phyloP scores from a whole-genome alignment of 306 rosid species.

The Ormosia emarginata region DNA sequence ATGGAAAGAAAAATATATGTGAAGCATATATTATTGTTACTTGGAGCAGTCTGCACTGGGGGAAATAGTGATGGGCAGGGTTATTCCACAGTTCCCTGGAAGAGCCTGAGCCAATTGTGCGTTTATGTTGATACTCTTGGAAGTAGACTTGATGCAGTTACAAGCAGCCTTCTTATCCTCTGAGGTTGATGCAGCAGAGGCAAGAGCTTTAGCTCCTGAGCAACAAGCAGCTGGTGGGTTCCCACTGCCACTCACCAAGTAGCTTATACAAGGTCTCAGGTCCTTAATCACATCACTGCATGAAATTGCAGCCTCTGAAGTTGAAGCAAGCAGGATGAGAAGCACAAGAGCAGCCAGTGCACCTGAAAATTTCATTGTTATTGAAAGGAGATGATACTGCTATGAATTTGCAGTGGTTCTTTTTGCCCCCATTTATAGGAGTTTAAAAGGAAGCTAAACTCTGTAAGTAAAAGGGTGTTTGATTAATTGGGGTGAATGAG shows the following conservation, averaged over 20 bases:
- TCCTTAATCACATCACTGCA: slow-evolving; percentile 58
- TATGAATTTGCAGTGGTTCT: background rate
- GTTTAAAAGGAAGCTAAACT: slow-evolving; percentile 2
- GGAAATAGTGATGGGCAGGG: slow-evolving; percentile 39
- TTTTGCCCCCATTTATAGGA: slow-evolving; percentile 31
- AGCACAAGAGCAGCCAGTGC: background rate
- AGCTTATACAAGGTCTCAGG: slow-evolving; percentile 61
- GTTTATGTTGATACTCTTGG: slow-evolving; percentile 43
- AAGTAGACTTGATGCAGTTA: slow-evolving; percentile 56
- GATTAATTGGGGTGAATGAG: background rate
- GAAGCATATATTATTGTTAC: slow-evolving; percentile 20
- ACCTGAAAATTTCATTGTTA: slow-evolving; percentile 33
- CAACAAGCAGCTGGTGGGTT: slow-evolving; percentile 68
- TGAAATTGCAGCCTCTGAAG: slow-evolving; percentile 54
- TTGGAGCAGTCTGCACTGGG: slow-evolving; percentile 66
- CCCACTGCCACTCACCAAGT: slow-evolving; percentile 66
- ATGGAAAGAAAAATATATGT: background rate
- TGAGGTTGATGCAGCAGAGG: slow-evolving; percentile 44
- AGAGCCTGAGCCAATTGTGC: slow-evolving; percentile 58
- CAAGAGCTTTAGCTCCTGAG: slow-evolving; percentile 59
- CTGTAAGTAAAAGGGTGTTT: slow-evolving; percentile 3
- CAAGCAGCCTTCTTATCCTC: slow-evolving; percentile 66
- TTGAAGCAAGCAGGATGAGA: slow-evolving; percentile 30
- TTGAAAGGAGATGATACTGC: background rate
- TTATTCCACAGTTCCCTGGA: slow-evolving; percentile 66